Conservation (phyloP, 371 early-diverging fungal genomes). For the Globomyces sp. region DNA sequence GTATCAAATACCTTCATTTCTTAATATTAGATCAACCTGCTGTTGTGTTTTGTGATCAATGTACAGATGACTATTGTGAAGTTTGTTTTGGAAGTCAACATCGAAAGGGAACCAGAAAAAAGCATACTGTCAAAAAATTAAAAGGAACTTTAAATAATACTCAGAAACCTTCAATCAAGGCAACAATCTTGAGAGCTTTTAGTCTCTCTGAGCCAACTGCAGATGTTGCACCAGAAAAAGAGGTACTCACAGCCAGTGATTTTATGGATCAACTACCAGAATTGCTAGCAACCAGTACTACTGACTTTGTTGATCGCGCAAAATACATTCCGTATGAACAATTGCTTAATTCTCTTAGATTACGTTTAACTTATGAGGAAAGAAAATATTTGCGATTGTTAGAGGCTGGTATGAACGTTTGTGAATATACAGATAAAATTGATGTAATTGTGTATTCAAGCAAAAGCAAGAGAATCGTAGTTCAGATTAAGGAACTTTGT, state of each 20-base stretch:
- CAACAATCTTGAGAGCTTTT: background rate
- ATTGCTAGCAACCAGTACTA: background rate
- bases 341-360: background rate
- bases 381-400: constrained; percentile 86
- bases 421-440: constrained; percentile 89
- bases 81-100: constrained; percentile 86
- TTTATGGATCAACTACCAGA: constrained; percentile 8
- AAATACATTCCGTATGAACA: constrained; percentile 75
- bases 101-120: constrained; percentile 76
- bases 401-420: constrained; percentile 92
- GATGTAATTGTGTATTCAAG: constrained; percentile 77
- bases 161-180: background rate
- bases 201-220: background rate
- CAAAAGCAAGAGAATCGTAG: constrained; percentile 87
- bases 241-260: constrained; percentile 1
- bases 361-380: constrained; percentile 83
- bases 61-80: constrained; percentile 71
- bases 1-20: too few species aligned
- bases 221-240: constrained; percentile 6
- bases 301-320: constrained; percentile 67
- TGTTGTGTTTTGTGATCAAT: constrained; percentile 36
- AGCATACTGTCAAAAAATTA: constrained; percentile 51
- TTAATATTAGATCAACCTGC: constrained; percentile 40
- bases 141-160: background rate
- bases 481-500: constrained; percentile 93